phyloP scores from a whole-genome alignment of 1,139 yeast species.

The Yamadazyma buinensis region DNA sequence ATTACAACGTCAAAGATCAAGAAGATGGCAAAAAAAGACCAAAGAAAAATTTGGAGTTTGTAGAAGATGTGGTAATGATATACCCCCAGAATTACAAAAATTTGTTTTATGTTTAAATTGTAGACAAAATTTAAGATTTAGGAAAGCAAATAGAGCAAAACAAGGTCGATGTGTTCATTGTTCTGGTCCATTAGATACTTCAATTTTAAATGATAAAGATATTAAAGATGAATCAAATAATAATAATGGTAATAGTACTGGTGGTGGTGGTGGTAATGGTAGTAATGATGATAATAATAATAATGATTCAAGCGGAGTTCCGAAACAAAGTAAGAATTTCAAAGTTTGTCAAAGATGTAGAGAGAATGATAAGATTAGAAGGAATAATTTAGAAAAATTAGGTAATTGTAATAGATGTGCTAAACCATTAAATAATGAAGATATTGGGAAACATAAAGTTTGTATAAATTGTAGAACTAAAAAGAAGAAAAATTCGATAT shows the following conservation, averaged over 20 bases:
- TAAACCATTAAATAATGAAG: slow-evolving; percentile 38
- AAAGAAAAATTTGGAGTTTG: slow-evolving; percentile 61
- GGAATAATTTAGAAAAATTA: slow-evolving; percentile 51
- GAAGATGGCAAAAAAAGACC: slow-evolving; percentile 63
- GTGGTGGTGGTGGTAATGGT: slow-evolving; percentile 8
- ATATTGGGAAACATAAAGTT: slow-evolving; percentile 52
- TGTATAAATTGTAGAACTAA: slow-evolving; percentile 51
- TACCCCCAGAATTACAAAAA: slow-evolving; percentile 46
- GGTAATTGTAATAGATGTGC: slow-evolving; percentile 67
- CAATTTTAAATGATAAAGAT: slow-evolving; percentile 27
- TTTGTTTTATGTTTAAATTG: slow-evolving; percentile 61
- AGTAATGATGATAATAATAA: slow-evolving; percentile 8
- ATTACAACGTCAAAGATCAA: slow-evolving; percentile 56
- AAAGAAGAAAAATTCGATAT: slow-evolving; percentile 34
- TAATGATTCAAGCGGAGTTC: slow-evolving; percentile 3
- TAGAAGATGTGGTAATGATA: slow-evolving; percentile 56
- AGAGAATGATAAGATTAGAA: slow-evolving; percentile 54
- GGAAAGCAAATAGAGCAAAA: slow-evolving; percentile 57
- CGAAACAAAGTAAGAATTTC: slow-evolving; percentile 26
- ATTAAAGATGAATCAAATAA: slow-evolving; percentile 10
- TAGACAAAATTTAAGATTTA: slow-evolving; percentile 48
- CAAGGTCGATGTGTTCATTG: slow-evolving; percentile 69
- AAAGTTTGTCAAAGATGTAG: slow-evolving; percentile 65
- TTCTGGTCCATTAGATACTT: slow-evolving; percentile 53
- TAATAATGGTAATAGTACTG: slow-evolving; percentile 1